Evolutionary conservation across 1,284 basidiomycete species (phyloP).

Genomic region (Megacollybia platyphylla): DNA sequence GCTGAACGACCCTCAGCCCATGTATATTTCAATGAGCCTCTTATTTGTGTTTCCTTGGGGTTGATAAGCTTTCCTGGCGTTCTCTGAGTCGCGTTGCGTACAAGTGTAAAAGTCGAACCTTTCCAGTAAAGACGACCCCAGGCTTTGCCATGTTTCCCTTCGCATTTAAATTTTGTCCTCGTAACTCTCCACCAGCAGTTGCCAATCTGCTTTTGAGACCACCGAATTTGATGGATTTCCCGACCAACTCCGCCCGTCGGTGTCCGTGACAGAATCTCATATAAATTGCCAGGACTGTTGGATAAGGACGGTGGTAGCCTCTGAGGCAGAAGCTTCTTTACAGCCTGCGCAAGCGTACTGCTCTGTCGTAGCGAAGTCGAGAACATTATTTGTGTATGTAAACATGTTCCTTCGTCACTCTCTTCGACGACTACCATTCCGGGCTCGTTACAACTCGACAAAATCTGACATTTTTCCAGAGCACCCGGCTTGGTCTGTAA

Average conservation of each 20-base stretch:
- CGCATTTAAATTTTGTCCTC: constrained; percentile 49
- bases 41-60: constrained; percentile 34
- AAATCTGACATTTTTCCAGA: constrained; percentile 52
- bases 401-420: not conserved
- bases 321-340: constrained; percentile 40
- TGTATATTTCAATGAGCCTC: constrained; percentile 46
- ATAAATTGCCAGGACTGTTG: constrained; percentile 45
- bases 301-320: constrained; percentile 45
- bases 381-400: constrained; percentile 13
- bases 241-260: constrained; percentile 56
- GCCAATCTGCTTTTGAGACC: constrained; percentile 54
- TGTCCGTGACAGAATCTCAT: constrained; percentile 55
- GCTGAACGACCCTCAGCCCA: constrained; percentile 42
- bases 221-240: constrained; percentile 57
- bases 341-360: constrained; percentile 19
- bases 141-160: constrained; percentile 63
- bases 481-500: constrained; percentile 64
- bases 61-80: constrained; percentile 35
- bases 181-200: constrained; percentile 67
- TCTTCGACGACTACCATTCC: constrained; percentile 4
- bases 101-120: constrained; percentile 34
- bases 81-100: constrained; percentile 1
- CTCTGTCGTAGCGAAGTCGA: constrained; percentile 15
- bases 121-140: constrained; percentile 71
- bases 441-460: constrained; percentile 11